Conservation (phyloP, 2,329 filamentous ascomycete species). For the Aspergillus japonicus region DNA sequence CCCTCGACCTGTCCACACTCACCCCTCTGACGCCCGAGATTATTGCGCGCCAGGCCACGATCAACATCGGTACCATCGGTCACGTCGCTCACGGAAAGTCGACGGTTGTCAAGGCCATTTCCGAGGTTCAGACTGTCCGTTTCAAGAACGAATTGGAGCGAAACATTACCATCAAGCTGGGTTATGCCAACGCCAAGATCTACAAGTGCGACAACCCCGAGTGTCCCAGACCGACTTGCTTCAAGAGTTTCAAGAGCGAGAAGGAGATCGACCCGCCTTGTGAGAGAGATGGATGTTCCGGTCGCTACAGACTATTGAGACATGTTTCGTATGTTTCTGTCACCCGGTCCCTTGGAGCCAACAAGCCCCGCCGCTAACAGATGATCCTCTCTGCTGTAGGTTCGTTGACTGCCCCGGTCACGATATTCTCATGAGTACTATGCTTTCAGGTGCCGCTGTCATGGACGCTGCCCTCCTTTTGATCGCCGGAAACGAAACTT, state of each 20-base stretch:
- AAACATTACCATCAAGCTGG: slow-evolving; percentile 99
- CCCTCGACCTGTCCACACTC: slow-evolving; percentile 77
- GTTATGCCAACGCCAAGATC: slow-evolving; percentile 98
- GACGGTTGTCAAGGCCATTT: slow-evolving; percentile 98
- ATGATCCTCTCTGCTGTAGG: slow-evolving; percentile 45
- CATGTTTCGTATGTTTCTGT: slow-evolving; percentile 71
- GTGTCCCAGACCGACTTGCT: slow-evolving; percentile 93
- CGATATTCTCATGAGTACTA: slow-evolving; percentile 99
- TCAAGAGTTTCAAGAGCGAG: slow-evolving; percentile 95
- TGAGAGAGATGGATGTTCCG: slow-evolving; percentile 85
- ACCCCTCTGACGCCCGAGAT: slow-evolving; percentile 92
- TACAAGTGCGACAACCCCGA: slow-evolving; percentile 94
- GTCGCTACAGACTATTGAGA: slow-evolving; percentile 82
- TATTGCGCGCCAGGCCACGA: slow-evolving; percentile 95
- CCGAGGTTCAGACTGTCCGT: slow-evolving; percentile 95
- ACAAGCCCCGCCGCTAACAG: slow-evolving; percentile 9
- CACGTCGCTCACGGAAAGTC: slow-evolving; percentile 99
- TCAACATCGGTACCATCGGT: slow-evolving; percentile 98
- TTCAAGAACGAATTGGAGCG: slow-evolving; percentile 99
- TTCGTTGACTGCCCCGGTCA: slow-evolving; percentile 99
- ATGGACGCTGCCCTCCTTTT: slow-evolving; percentile 97
- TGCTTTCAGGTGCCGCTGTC: slow-evolving; percentile 98
- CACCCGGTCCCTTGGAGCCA: neutral
- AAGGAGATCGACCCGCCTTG: slow-evolving; percentile 97
- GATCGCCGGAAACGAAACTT: slow-evolving; percentile 97